Conservation (phyloP, 225 moss, liverwort and hornwort genomes). For the Bryoerythrophyllum caledonicum region DNA sequence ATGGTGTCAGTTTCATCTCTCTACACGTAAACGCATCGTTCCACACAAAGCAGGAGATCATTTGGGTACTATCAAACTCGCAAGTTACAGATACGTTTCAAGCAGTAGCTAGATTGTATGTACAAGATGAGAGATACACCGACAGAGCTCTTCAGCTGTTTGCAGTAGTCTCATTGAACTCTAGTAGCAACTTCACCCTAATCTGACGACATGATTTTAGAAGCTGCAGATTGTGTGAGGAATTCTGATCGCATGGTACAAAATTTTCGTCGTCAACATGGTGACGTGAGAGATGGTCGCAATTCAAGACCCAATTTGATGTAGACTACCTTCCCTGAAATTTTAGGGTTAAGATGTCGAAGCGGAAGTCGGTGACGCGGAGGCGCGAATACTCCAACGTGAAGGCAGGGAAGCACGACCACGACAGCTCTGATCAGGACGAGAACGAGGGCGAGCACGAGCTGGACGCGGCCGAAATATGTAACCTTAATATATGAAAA, state of each 20-base stretch:
- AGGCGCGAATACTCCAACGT: conserved; percentile 17
- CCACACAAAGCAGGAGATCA: neutral
- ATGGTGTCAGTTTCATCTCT: neutral
- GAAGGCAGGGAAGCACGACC: conserved; percentile 17
- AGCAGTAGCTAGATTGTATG: neutral
- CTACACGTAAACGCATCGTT: neutral
- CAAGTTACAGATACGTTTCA: neutral
- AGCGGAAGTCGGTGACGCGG: conserved; percentile 12
- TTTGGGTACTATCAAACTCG: too few relatives aligned
- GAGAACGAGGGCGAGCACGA: conserved; percentile 16
- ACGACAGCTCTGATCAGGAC: conserved; percentile 1
- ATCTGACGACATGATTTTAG: neutral
- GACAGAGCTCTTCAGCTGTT: neutral
- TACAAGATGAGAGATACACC: neutral
- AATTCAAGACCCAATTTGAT: conserved; percentile 1
- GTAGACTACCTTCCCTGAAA: neutral
- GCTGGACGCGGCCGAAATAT: conserved; percentile 29
- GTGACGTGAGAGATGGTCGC: neutral
- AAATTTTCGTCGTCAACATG: neutral
- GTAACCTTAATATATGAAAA: too few relatives aligned
- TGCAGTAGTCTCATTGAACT: neutral
- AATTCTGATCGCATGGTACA: neutral
- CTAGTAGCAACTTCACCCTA: neutral
- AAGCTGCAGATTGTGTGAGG: neutral
- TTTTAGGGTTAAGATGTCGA: conserved; percentile 28